Conservation (phyloP, 2,329 filamentous ascomycete genomes). For the Neopestalotiopsis sp. region DNA sequence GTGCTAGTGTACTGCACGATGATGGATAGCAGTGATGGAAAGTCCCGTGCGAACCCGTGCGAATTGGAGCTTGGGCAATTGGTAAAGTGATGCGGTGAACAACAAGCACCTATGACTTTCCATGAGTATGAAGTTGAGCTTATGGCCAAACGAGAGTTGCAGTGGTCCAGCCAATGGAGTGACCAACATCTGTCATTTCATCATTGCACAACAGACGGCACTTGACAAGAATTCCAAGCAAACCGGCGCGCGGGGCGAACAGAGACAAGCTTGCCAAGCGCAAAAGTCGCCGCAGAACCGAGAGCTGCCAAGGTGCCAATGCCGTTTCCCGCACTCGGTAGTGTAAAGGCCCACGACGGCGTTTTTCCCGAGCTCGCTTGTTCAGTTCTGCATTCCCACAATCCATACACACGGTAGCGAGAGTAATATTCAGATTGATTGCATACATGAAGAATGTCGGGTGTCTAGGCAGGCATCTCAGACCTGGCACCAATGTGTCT, state of each 20-base stretch:
- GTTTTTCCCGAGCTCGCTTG: neutral
- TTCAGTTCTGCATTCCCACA: neutral
- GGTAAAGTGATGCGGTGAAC: neutral
- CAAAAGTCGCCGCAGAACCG: neutral
- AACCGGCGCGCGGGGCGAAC: neutral
- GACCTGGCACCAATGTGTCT: no score
- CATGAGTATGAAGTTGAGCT: neutral
- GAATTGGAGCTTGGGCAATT: neutral
- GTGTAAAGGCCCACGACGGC: neutral
- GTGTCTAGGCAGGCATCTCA: no score
- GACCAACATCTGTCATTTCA: neutral
- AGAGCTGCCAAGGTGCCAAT: neutral
- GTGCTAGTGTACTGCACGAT: neutral
- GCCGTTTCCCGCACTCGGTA: neutral
- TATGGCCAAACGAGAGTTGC: neutral
- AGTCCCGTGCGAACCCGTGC: neutral
- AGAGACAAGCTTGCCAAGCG: neutral
- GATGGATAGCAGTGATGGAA: neutral
- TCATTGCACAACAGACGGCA: neutral
- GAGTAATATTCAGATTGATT: neutral
- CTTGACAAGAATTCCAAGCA: neutral
- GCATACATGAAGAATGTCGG: neutral
- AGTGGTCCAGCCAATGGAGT: neutral
- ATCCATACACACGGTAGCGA: neutral
- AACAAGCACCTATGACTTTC: neutral